Base-by-base conservation (phyloP, 2,329 filamentous ascomycete species). In the Pseudovirgaria hyperparasitica region DNA sequence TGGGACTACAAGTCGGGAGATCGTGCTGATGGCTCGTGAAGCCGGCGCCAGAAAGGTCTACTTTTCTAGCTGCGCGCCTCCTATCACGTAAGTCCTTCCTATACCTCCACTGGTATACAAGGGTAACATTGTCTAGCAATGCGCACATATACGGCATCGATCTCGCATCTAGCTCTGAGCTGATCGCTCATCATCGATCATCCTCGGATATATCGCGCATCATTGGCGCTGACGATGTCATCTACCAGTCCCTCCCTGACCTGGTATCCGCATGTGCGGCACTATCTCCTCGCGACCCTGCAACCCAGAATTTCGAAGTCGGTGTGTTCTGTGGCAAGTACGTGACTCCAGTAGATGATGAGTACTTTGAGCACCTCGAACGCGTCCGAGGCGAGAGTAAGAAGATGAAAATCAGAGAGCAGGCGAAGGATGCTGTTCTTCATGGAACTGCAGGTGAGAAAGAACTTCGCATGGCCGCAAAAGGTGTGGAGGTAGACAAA, bases 291-390 rank as follows among this genome's bases (percentile, higher is more conserved):
- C 58, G 67, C 29, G 56, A 68, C 34, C 58, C 61, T 18, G 50
- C 70, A 41, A 63, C 63, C 6, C 61, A 69, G 36, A 63, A 76
- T 29, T 94, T 94, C 39, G 87, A 96, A 49, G 75, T 92, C 3
- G 86, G 87, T 28, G 86, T 94, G 6, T 94, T 96, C 60, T 84
- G 76, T 46, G 87, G 87, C 23, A 72, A 75, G 37, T 94, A 94
- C 54, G 66, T 82, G 34, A 94, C 87, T 0, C 72, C 73, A 0
- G 79, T 94, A 2, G 70, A 77, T 2, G 67, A 75, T 5, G 75
- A 70, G 19, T 94, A 94, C 57, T 90, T 94, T 40, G 72, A 82
- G 38, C 81, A 84, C 43, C 63, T 92, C 5, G 76, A 82, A 54
- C 61, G 67, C 32, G 56, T 85, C 11, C 67, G 82, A 28, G 79